Percentiles rank a stretch among this genome's conserved stretches.
Evolutionary conservation across 768 basidiomycete species (phyloP).

Genomic region (Suillus alpinus): DNA sequence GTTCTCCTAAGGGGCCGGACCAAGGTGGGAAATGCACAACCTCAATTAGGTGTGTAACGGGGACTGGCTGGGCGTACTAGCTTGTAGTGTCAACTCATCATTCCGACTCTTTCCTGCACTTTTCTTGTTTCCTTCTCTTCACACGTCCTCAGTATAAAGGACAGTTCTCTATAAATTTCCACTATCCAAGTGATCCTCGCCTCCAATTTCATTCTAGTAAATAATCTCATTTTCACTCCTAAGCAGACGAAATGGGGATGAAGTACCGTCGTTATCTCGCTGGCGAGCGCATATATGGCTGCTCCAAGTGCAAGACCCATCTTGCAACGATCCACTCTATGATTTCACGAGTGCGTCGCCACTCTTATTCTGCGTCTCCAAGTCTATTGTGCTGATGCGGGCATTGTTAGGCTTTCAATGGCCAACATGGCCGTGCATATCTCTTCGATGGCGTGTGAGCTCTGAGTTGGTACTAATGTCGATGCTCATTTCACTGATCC

Average conservation of each 20-base stretch:
- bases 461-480: constrained; percentile 14
- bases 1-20: not conserved
- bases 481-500: constrained; percentile 10
- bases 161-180: constrained; percentile 2
- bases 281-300: constrained; percentile 85
- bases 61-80: constrained; percentile 11
- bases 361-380: not conserved
- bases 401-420: constrained; percentile 81
- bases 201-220: not conserved
- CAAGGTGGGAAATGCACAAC: constrained; percentile 25
- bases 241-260: constrained; percentile 68
- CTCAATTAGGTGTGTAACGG: constrained; percentile 28
- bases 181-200: constrained; percentile 3
- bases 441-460: constrained; percentile 92
- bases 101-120: constrained; percentile 11
- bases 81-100: constrained; percentile 2
- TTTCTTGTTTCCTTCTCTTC: constrained; percentile 18
- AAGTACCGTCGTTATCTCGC: constrained; percentile 84
- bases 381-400: constrained; percentile 12
- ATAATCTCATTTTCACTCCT: not conserved
- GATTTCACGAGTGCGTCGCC: constrained; percentile 73
- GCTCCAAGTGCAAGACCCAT: constrained; percentile 83
- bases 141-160: constrained; percentile 31
- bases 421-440: constrained; percentile 93
- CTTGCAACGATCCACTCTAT: constrained; percentile 89